Conservation (phyloP, 2,329 filamentous ascomycete species). For the Stagonosporopsis cucurbitacearum region DNA sequence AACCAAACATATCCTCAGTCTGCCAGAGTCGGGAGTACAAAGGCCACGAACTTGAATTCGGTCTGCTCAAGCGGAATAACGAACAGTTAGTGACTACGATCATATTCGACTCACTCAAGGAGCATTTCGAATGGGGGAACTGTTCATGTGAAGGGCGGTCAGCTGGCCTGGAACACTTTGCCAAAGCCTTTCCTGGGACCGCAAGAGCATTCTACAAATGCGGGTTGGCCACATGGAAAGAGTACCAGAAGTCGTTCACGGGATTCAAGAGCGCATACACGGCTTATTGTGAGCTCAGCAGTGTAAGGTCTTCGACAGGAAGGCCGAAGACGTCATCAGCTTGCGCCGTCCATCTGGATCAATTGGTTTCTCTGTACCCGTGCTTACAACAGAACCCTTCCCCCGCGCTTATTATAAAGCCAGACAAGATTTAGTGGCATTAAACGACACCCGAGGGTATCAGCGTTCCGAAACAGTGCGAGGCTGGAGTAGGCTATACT, state of each 20-base stretch:
- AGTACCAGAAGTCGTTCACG: slow-evolving; percentile 3
- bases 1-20: neutral
- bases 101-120: neutral
- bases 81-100: neutral
- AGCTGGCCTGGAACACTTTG: slow-evolving; percentile 1
- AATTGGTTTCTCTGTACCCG: neutral
- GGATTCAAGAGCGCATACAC: slow-evolving; percentile 12
- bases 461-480: neutral
- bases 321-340: neutral
- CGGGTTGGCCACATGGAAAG: slow-evolving; percentile 12
- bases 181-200: neutral
- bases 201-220: slow-evolving; percentile 4
- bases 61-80: neutral
- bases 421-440: no score
- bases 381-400: neutral
- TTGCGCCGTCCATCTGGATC: neutral
- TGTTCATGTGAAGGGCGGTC: slow-evolving; percentile 4
- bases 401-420: neutral
- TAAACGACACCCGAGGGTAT: neutral
- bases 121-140: slow-evolving; percentile 2
- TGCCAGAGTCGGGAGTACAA: no score
- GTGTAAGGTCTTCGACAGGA: neutral
- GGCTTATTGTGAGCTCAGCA: slow-evolving; percentile 8
- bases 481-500: neutral
- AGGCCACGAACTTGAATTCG: slow-evolving; percentile 9